Evolutionary conservation across 306 rosid genomes (phyloP).

Genomic region (Quercus aquifolioides): DNA sequence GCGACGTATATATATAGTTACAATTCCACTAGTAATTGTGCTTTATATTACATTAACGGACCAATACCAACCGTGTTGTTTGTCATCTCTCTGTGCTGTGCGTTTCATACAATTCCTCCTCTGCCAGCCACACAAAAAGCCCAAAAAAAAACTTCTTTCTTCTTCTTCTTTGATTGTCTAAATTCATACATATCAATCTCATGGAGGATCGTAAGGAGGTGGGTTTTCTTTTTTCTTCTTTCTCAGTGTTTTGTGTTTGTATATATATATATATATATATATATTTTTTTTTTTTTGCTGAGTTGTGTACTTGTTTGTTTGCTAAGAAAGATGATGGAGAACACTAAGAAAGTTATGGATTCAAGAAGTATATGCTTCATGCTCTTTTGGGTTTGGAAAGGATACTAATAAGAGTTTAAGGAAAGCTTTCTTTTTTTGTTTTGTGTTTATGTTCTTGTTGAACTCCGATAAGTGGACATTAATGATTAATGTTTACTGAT

Average conservation of each 20-base stretch:
- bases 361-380: constrained; percentile 1
- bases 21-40: background rate
- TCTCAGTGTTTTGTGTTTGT: background rate
- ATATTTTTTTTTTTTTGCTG: background rate
- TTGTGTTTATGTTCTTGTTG: background rate
- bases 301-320: constrained; percentile 10
- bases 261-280: background rate
- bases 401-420: background rate
- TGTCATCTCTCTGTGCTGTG: background rate
- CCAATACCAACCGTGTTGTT: background rate
- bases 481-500: background rate
- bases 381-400: constrained; percentile 3
- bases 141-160: background rate
- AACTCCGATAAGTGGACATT: background rate
- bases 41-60: background rate
- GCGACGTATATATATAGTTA: background rate
- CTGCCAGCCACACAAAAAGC: background rate
- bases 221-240: background rate
- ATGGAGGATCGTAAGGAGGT: constrained; percentile 98
- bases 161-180: background rate
- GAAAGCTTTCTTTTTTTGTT: background rate
- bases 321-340: background rate
- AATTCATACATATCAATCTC: constrained; percentile 1
- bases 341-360: background rate
- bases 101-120: background rate